Conservation (phyloP, 805 yeast genomes). For the Kregervanrija delftensis region DNA sequence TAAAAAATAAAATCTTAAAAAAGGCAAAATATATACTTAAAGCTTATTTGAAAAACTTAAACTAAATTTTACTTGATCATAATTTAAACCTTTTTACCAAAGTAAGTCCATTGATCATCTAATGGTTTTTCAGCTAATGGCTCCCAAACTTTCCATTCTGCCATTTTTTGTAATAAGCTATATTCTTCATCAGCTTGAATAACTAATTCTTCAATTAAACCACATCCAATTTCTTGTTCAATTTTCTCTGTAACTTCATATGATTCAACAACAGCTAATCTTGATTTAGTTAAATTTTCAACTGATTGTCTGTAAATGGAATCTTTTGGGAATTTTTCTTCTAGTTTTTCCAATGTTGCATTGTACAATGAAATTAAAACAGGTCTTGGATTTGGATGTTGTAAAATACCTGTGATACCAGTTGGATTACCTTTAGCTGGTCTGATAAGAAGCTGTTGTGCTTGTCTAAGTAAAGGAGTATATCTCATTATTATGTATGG, state of each 20-base stretch:
- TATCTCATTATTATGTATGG: conserved; percentile 27
- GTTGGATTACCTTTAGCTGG: conserved; percentile 66
- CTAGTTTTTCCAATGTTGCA: conserved; percentile 55
- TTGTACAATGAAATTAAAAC: conserved; percentile 65
- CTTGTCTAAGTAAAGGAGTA: conserved; percentile 32
- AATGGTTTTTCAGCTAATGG: conserved; percentile 73
- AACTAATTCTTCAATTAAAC: conserved; percentile 75
- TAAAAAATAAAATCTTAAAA: neutral
- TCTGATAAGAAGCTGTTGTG: conserved; percentile 37
- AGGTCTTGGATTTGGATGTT: conserved; percentile 82
- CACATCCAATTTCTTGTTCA: conserved; percentile 72
- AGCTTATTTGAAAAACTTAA: too few relatives aligned
- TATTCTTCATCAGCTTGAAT: conserved; percentile 81
- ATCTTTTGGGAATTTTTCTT: conserved; percentile 56
- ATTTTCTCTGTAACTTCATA: conserved; percentile 58
- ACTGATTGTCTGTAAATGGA: conserved; percentile 75
- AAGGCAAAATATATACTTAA: neutral
- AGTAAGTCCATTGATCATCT: conserved; percentile 79
- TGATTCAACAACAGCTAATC: conserved; percentile 58
- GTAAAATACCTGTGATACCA: conserved; percentile 70
- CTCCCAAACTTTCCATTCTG: conserved; percentile 71
- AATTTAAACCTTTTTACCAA: conserved; percentile 52
- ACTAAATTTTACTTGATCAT: neutral
- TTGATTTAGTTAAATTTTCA: conserved; percentile 61
- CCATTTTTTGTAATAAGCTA: conserved; percentile 58